Percentiles rank a stretch among this genome's conserved stretches.
Evolutionary conservation across 108 stramenopile species (phyloP).

Genomic region (Cyclotella cryptica): DNA sequence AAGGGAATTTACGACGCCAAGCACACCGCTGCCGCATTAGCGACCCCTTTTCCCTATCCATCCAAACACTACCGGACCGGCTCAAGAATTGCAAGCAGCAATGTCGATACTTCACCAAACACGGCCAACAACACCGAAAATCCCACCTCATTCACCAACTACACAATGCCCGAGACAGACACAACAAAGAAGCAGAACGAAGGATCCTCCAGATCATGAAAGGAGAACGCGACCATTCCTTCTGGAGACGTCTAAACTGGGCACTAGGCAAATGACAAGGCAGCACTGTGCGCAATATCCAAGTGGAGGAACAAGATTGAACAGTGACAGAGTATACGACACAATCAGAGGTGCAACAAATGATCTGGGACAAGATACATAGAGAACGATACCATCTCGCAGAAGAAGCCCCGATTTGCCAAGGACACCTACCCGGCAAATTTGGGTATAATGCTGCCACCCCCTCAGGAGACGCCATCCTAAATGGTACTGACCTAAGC

Average conservation of each 20-base stretch:
- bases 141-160: slow-evolving; percentile 5
- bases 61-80: neutral
- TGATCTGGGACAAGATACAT: too few species aligned
- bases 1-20: slow-evolving; percentile 8
- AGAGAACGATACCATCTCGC: too few species aligned
- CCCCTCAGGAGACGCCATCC: neutral
- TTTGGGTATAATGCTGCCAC: too few species aligned
- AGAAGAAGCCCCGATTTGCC: too few species aligned
- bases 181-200: slow-evolving; percentile 8
- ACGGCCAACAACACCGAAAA: slow-evolving; percentile 20
- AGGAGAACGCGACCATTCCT: slow-evolving; percentile 20
- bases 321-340: neutral
- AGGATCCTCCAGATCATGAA: slow-evolving; percentile 29
- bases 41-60: neutral
- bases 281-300: slow-evolving; percentile 4
- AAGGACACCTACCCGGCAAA: too few species aligned
- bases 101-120: slow-evolving; percentile 4
- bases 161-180: slow-evolving; percentile 3
- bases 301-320: neutral
- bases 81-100: slow-evolving; percentile 16
- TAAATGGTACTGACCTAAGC: too few species aligned
- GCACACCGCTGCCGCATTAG: slow-evolving; percentile 4
- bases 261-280: neutral
- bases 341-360: too few species aligned
- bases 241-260: slow-evolving; percentile 23